Conservation (phyloP, 192 early-diverging fungal species). For the Pilaira anomala region DNA sequence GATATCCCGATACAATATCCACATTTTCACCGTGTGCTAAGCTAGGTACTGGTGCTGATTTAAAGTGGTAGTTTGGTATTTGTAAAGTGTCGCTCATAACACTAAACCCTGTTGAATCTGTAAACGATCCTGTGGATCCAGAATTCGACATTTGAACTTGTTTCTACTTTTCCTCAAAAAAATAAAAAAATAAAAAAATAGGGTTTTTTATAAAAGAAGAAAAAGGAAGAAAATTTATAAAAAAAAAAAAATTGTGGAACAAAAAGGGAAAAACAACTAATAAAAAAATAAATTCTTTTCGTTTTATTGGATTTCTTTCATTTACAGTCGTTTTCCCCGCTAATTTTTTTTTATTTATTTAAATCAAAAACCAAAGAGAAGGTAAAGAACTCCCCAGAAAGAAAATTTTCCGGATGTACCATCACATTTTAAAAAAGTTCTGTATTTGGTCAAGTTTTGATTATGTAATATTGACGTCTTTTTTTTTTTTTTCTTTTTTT, state of each 20-base stretch:
- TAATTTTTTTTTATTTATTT: no score
- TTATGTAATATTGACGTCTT: background rate
- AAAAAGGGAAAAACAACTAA: background rate
- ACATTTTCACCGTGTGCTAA: slow-evolving; percentile 26
- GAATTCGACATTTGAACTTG: slow-evolving; percentile 24
- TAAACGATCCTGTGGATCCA: slow-evolving; percentile 28
- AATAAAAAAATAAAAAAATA: slow-evolving; percentile 1
- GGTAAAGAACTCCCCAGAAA: no score
- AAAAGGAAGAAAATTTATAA: slow-evolving; percentile 5
- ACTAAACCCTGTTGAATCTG: slow-evolving; percentile 14
- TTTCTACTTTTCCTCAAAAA: background rate
- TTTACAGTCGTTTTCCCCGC: no score
- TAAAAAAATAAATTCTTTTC: background rate
- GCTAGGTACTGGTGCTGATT: slow-evolving; percentile 18
- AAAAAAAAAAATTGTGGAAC: slow-evolving; percentile 10
- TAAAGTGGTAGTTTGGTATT: slow-evolving; percentile 32
- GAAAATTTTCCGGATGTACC: no score
- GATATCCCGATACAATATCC: slow-evolving; percentile 26
- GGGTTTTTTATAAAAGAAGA: background rate
- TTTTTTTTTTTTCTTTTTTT: background rate
- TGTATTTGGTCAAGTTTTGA: no score
- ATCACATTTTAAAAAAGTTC: no score
- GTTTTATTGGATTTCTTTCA: no score
- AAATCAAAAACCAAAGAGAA: no score
- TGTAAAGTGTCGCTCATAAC: slow-evolving; percentile 11